Conservation (phyloP, 495 filamentous ascomycete genomes). For the Tuber brumale region DNA sequence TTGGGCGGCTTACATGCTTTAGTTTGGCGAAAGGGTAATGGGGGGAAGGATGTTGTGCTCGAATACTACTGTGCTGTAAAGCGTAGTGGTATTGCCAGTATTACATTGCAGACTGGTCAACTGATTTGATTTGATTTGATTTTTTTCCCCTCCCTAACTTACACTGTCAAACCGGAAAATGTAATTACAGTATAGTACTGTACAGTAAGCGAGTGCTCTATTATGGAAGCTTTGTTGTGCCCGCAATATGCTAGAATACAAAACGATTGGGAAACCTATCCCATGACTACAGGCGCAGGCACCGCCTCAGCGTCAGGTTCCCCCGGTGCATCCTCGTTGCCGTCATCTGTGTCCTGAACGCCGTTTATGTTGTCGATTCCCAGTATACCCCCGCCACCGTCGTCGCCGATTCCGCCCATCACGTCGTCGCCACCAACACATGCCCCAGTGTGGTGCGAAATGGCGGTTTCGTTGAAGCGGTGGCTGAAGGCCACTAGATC, state of each 20-base stretch:
- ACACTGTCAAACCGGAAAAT: neutral
- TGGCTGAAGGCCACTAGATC: conserved; percentile 38
- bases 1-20: neutral
- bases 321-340: neutral
- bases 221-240: neutral
- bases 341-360: neutral
- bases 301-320: neutral
- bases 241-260: neutral
- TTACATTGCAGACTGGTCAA: neutral
- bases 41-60: too few relatives aligned
- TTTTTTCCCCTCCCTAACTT: neutral
- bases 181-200: neutral
- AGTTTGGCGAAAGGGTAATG: too few relatives aligned
- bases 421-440: neutral
- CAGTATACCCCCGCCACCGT: neutral
- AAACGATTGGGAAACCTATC: neutral
- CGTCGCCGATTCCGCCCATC: neutral
- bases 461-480: conserved; percentile 19
- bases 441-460: neutral
- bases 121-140: neutral
- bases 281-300: neutral
- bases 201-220: neutral
- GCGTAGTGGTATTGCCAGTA: neutral
- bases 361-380: neutral
- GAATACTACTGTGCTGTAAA: neutral